These are phyloP conservation scores for Sclerotinia subarctica DNA, from an alignment of 2,329 filamentous ascomycete species.

Conservation along the genomic window DNA sequence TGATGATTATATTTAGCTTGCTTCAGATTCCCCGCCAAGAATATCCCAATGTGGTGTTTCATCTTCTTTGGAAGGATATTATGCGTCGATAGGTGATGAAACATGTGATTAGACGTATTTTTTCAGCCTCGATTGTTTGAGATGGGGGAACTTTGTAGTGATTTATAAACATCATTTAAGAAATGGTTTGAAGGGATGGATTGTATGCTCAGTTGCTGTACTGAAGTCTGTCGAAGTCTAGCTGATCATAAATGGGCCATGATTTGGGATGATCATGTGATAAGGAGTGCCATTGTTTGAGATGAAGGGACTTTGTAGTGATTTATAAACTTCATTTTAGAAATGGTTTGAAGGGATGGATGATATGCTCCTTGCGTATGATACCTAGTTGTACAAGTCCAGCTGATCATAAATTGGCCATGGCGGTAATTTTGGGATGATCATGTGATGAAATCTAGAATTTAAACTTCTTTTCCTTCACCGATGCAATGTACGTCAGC, in stretches of 20 bases:
- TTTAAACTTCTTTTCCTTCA: neutral
- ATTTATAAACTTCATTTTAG: too few relatives aligned
- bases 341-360: too few relatives aligned
- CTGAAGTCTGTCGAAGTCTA: too few relatives aligned
- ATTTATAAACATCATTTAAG: neutral
- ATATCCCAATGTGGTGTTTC: neutral
- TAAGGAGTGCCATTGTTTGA: too few relatives aligned
- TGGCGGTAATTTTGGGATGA: too few relatives aligned
- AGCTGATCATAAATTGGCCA: too few relatives aligned
- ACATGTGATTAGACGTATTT: slow-evolving; percentile 4
- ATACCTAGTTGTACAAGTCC: too few relatives aligned
- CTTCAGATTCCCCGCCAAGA: neutral
- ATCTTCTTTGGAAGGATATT: neutral
- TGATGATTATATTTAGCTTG: neutral
- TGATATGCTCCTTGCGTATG: too few relatives aligned
- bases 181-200: neutral
- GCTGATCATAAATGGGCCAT: too few relatives aligned
- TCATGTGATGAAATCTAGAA: neutral
- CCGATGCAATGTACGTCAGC: neutral
- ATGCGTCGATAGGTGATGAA: neutral
- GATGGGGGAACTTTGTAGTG: neutral
- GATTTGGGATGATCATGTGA: too few relatives aligned
- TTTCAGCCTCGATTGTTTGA: neutral
- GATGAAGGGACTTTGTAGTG: too few relatives aligned
- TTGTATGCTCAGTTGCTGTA: neutral